Evolutionary conservation across 768 basidiomycete species (phyloP), one percentile per base, ranked within the genome.

Genomic region (Lanmaoa pseudosensibilis): DNA sequence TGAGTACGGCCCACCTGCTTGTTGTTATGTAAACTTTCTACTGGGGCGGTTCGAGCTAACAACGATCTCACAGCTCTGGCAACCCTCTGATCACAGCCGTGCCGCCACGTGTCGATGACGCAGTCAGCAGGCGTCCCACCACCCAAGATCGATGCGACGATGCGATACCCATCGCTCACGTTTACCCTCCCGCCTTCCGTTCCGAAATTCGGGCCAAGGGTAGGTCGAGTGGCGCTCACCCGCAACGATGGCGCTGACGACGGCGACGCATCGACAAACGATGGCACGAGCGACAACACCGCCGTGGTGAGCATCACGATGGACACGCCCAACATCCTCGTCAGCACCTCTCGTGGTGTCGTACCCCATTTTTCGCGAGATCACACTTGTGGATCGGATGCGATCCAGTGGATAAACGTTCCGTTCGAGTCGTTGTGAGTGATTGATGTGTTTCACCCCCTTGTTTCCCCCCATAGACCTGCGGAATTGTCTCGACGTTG

Each of bases 391-490:
- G 59, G 61, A 30, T 81, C 81, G 1, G 61, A 72, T 10, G 77
- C 83, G 1, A 79, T 90, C 33, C 77, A 69, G 55, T 89, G 87
- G 82, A 70, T 88, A 0, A 80, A 88, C 57, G 73, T 92, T 0
- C 84, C 90, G 1, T 92, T 92, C 64, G 91, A 93, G 72, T 80
- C 85, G 19, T 93, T 92, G 91, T 92, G 71, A 81, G 86, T 79
- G 3, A 25, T 48, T 27, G n/a, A 15, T 12, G 11, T 13, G 5
- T 49, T 36, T 50, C 53, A 19, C 25, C 45, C 36, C 10, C 19
- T 21, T n/a, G n/a, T 32, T 41, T 10, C 16, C 23, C 23, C 5
- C n/a, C 5, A n/a, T 27, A 4, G 27, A 13, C 32, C 5, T 10
- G 18, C 10, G 15, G 25, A 38, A 23, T 13, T 15, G 40, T 21